Evolutionary conservation across 495 filamentous ascomycete species (phyloP), one percentile per base, ranked within the genome.

Genomic region (Viridothelium virens): DNA sequence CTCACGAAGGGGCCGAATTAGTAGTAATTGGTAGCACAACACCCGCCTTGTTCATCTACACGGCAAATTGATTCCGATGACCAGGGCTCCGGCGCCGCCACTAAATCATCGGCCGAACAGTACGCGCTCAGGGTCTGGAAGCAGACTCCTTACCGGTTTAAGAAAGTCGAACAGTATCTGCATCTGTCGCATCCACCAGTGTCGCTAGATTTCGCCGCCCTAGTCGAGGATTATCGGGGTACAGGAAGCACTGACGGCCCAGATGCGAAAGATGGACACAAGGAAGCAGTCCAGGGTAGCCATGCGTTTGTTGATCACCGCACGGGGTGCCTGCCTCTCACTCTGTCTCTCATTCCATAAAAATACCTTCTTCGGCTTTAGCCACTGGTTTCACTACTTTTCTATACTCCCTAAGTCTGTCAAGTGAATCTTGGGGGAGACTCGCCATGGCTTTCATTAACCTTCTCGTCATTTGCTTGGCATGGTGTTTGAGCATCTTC

Each of bases 181-280:
- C 53, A 59, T 36, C 53, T 14, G 18, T 6, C 14, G 31, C 25
- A 25, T 25, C 25, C 25, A 25, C 25, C 25, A 25, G 25, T 25
- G 25, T 25, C 25, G 25, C 25, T 25, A 25, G 25, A 25, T 25
- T 25, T 25, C 25, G 25, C 25, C 25, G 25, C 25, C 25, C 25
- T 25, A 25, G 25, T 25, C 25, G 25, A 25, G 25, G 25, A 25
- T 25, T 25, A 25, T 25, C 53, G 53, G 11, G 25, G 18, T 59
- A 59, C 53, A 59, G 53, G 53, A 59, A 59, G 53, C 53, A 59
- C 53, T 9, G 53, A 59, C 53, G 36, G 31, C 25, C 4, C 31
- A 5, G 7, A 59, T 59, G n/a, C 18, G 18, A 36, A 1, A 44
- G 7, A 44, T 44, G 41, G 53, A 53, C 5, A 31, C 31, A 6